Percentiles rank a stretch among this genome's conserved stretches.
Conservation (phyloP, 2,329 filamentous ascomycete genomes). For the Ampelomyces quisqualis region DNA sequence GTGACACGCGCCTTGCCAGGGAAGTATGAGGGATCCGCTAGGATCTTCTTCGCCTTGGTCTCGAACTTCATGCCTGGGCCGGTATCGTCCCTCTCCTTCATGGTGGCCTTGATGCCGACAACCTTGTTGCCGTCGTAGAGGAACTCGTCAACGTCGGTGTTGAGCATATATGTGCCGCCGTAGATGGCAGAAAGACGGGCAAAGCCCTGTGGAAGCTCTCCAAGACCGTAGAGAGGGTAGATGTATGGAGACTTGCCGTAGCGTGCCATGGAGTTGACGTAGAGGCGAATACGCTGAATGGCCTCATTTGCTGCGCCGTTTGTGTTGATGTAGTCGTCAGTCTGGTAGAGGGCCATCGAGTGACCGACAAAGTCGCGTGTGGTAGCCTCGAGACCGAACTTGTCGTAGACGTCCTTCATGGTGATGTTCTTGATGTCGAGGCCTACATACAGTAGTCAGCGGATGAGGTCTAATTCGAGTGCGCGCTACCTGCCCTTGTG, state of each 20-base stretch:
- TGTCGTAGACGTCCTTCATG: conserved; percentile 99
- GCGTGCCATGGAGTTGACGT: conserved; percentile 94
- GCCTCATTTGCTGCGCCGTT: conserved; percentile 76
- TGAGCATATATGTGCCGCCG: conserved; percentile 98
- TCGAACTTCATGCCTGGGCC: conserved; percentile 82
- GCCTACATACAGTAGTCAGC: conserved; percentile 49
- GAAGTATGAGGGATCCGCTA: conserved; percentile 97
- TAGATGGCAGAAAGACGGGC: conserved; percentile 97
- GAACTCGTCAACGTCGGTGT: conserved; percentile 89
- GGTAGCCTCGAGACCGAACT: conserved; percentile 85
- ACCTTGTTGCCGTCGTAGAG: conserved; percentile 82
- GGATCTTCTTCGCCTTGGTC: conserved; percentile 93
- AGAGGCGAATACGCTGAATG: conserved; percentile 89
- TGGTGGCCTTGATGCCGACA: conserved; percentile 95
- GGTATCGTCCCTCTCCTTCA: conserved; percentile 79
- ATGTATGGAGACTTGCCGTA: conserved; percentile 99
- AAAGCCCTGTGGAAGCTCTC: conserved; percentile 95
- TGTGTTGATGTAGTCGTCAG: conserved; percentile 79
- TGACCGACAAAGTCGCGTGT: conserved; percentile 97
- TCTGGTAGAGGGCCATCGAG: conserved; percentile 94
- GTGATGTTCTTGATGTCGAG: conserved; percentile 76
- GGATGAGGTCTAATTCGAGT: neutral
- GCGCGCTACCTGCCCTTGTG: conserved; percentile 72
- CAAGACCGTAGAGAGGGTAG: conserved; percentile 96
- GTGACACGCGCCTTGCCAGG: conserved; percentile 81